Percentiles rank a stretch among this genome's conserved stretches.
These are phyloP conservation scores for Neonectria ditissima DNA, from an alignment of 2,329 filamentous ascomycete genomes.

Conservation along the genomic window DNA sequence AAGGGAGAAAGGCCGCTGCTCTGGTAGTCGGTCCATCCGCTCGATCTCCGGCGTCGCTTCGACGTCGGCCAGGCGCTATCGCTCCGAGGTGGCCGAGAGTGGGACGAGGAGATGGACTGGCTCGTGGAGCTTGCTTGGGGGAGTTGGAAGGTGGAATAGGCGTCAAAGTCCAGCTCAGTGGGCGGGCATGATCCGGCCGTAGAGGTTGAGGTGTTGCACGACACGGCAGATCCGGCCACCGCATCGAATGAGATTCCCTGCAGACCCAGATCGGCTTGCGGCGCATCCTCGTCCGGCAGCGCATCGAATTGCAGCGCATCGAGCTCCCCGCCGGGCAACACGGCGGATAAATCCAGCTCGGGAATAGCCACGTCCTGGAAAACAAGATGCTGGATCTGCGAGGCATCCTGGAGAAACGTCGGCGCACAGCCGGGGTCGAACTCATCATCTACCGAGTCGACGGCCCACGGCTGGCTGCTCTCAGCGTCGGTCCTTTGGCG, in stretches of 20 bases:
- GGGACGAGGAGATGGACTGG: conserved; percentile 6
- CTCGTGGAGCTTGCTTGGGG: background rate
- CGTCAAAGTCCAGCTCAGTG: conserved; percentile 17
- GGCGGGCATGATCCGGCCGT: background rate
- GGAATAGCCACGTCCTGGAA: conserved; percentile 14
- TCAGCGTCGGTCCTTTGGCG: conserved; percentile 16
- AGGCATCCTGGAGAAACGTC: conserved; percentile 4
- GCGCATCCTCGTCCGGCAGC: background rate
- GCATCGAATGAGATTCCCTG: conserved; percentile 15
- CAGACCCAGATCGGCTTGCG: conserved; percentile 11
- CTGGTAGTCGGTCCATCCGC: conserved; percentile 25
- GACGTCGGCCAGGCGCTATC: conserved; percentile 11
- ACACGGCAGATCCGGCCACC: background rate
- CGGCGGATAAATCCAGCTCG: conserved; percentile 18
- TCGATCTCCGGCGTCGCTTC: conserved; percentile 35
- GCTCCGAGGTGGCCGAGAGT: conserved; percentile 5
- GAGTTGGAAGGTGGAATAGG: conserved; percentile 11
- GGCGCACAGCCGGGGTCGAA: conserved; percentile 15
- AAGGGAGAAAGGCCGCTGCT: conserved; percentile 35
- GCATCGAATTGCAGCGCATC: conserved; percentile 7
- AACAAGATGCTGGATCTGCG: conserved; percentile 15
- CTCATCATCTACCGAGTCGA: conserved; percentile 2
- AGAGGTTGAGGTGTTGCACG: background rate
- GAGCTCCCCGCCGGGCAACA: background rate
- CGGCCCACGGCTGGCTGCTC: background rate